Conservation (phyloP, 768 basidiomycete genomes). For the Collybia sordida region DNA sequence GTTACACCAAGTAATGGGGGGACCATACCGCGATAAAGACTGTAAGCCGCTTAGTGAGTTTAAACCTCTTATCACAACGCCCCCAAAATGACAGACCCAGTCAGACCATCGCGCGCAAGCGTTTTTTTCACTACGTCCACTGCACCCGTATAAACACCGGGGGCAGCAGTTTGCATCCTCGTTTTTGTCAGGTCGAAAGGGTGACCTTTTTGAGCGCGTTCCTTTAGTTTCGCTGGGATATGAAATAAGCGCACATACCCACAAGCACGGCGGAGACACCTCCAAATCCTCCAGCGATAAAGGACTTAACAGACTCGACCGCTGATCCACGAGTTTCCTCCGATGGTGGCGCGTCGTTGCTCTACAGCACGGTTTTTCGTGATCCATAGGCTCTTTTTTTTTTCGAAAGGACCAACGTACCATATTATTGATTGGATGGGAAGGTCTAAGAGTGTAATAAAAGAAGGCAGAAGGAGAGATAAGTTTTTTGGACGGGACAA, state of each 20-base stretch:
- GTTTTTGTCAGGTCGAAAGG: conserved; percentile 98
- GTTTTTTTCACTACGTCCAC: conserved; percentile 92
- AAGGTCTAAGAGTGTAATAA: no score
- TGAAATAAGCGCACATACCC: conserved; percentile 50
- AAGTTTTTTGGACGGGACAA: neutral
- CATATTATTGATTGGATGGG: neutral
- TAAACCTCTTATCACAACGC: neutral
- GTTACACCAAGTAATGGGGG: conserved; percentile 94
- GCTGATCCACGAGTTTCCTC: conserved; percentile 40
- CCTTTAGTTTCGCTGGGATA: neutral
- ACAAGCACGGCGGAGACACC: conserved; percentile 87
- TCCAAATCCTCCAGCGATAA: conserved; percentile 92
- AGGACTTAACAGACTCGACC: conserved; percentile 67
- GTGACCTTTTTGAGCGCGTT: conserved; percentile 58
- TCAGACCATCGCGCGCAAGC: conserved; percentile 85
- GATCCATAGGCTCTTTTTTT: no score
- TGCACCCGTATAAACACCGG: conserved; percentile 88
- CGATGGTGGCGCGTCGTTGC: conserved; percentile 33
- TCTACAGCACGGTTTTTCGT: conserved; percentile 17
- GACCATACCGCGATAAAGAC: conserved; percentile 90
- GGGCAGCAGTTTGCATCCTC: conserved; percentile 88
- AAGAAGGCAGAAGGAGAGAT: neutral
- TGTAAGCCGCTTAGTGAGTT: conserved; percentile 24
- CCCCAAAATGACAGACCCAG: conserved; percentile 57
- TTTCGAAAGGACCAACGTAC: no score